Evolutionary conservation across 257 asterid species (phyloP), one percentile per base, ranked within the genome.

Genomic region (Nicotiana tomentosiformis): DNA sequence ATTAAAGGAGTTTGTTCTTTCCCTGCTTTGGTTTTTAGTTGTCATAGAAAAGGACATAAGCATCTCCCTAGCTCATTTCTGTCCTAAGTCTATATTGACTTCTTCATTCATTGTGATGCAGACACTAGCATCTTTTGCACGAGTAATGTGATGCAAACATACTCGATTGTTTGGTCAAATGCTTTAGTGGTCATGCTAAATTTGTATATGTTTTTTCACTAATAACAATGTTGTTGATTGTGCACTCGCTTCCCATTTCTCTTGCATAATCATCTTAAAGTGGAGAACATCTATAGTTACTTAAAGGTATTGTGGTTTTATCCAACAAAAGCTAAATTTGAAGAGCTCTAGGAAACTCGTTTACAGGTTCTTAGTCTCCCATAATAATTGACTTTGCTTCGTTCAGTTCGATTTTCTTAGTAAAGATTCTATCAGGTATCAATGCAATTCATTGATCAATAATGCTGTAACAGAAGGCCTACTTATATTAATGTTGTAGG

Each of bases 391-490:
- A 57, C 69, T 79, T 82, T 84, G 79, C 61, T 82, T 66, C 85
- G 81, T 88, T 80, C 97, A 96, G 99, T 94, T 96, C 89, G 98
- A 96, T 90, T 96, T 96, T 91, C 97, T 94, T 16, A 98, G 98
- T 94, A 96, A 96, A 91, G 98, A 94, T 92, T 96, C 99, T 82
- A 94, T 94, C 88, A 88, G 94, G 85, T 96, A 96, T 86, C 92
- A 90, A 82, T 32, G 33, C 33, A 32, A 32, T 32, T 32, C 4
- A 32, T 37, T 37, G 46, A 37, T 39, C 46, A 39, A 39, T 39
- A 39, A 7, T 39, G 46, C 10, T 39, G 46, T 7, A 5, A 37
- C 9, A 6, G 9, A 6, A 37, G 8, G 43, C 43, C 43, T 37
- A 37, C 43, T 37, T 37, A 37, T 37, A 7, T 37, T 37, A 37